Base-by-base conservation (phyloP, 768 basidiomycete species). In the Suillus cothurnatus region DNA sequence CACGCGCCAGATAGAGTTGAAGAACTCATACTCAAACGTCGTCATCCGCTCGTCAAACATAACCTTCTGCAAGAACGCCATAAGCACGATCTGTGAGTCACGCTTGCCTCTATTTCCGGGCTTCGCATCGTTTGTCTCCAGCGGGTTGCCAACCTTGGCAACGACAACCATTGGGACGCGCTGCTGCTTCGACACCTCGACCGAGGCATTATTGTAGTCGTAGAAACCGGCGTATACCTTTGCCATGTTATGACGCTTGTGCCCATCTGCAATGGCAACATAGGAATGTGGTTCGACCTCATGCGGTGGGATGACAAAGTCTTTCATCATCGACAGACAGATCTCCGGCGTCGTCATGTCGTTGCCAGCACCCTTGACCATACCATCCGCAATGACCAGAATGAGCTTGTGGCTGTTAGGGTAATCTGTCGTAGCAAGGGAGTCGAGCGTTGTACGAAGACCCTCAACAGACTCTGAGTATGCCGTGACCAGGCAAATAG, bases 41-140 rank as follows among this genome's bases (percentile, higher is more conserved):
- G 97, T 97, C 97, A 99, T 99, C 61, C 97, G 88, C 81, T 99
- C 97, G 78, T 99, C 97, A 71, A 99, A 99, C 96, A 99, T 97
- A 71, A 99, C 95, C 77, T 97, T 99, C 78, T 99, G 97, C 75
- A 99, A 82, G 85, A 99, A 99, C 23, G 86, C 85, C 97, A 99
- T 99, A 66, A 99, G 82, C 60, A 99, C 91, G 71, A 99, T 96
- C 78, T 99, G 97, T 74, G 90, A 92, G 81, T 99, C 97, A 67
- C 97, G 97, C 80, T 99, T 99, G 57, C 97, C 97, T 76, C 97
- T 90, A 78, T 99, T 99, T 65, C 97, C 97, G 1, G 97, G 96
- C 77, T 99, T 99, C 28, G 92, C 70, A 65, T 99, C 97, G 73
- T 80, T 85, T n/a, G 80, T 83, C 77, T 99, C 97, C 31, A 90